Evolutionary conservation across 495 filamentous ascomycete genomes (phyloP), one percentile per base, ranked within the genome.

Genomic region (Penicillium malachiteum): DNA sequence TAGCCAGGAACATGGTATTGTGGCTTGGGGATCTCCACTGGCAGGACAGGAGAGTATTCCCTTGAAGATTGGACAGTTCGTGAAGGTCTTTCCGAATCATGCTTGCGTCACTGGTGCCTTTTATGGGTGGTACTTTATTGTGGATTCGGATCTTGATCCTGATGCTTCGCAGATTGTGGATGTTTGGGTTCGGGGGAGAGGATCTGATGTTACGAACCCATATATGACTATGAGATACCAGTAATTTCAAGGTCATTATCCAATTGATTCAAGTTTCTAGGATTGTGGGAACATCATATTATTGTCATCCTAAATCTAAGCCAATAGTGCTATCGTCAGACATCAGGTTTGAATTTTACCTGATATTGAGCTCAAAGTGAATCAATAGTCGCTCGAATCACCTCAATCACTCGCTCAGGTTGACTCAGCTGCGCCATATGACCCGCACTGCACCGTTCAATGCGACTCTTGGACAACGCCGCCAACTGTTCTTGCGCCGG

Each of bases 31-130:
- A 31, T 32, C 41, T 33, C n/a, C n/a, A n/a, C n/a, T n/a, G n/a
- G n/a, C n/a, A n/a, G n/a, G n/a, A 56, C 46, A 1, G 16, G 7
- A 8, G 17, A 54, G 18, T 11, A 60, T 75, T 31, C 72, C 70
- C 1, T 52, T 78, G 41, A 32, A 34, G 5, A 50, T 78, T 31
- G 76, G 75, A 10, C 71, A 78, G 52, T 52, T 83, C 50, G 77
- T 94, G 21, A 77, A 85, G 46, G 74, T 96, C 10, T 93, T 85
- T 80, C 90, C 91, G 0, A 95, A 95, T 62, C 92, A 96, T 71
- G 82, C 88, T 38, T 96, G 92, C 63, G 87, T 94, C 48, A 83
- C 89, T 5, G 87, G 88, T 0, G 85, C 84, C 0, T 82, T 83
- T 2, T 87, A 84, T 67, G 85, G 82, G 7, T 92, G 81, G 73